phyloP scores from a whole-genome alignment of 2,329 filamentous ascomycete species.

The Albophoma yamanashiensis region DNA sequence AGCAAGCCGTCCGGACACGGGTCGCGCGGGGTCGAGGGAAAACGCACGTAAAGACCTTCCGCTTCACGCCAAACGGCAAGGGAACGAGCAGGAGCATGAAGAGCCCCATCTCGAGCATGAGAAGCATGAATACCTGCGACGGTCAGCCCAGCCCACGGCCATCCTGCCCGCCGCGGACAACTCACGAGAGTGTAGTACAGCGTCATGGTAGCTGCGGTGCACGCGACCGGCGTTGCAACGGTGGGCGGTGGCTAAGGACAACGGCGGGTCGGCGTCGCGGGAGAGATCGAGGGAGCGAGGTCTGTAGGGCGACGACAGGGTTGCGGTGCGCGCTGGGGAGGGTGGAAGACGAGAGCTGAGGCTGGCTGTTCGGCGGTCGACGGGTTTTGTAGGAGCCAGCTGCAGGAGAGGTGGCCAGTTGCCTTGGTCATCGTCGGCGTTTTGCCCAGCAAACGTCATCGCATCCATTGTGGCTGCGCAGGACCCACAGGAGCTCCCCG shows the following conservation, averaged over 20 bases:
- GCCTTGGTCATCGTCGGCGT: background rate
- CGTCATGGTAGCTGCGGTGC: constrained; percentile 35
- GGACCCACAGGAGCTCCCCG: constrained; percentile 3
- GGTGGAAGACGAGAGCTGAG: background rate
- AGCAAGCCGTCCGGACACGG: background rate
- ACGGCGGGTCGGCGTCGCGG: background rate
- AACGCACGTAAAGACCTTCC: constrained; percentile 69
- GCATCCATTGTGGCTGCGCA: constrained; percentile 14
- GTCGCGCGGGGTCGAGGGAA: background rate
- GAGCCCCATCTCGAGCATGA: constrained; percentile 73
- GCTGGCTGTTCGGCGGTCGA: background rate
- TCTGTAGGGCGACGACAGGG: background rate
- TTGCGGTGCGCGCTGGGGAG: background rate
- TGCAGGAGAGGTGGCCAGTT: constrained; percentile 19
- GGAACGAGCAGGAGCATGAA: constrained; percentile 76
- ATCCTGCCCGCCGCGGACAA: background rate
- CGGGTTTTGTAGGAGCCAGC: constrained; percentile 1
- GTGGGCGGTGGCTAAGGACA: background rate
- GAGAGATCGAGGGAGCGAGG: background rate
- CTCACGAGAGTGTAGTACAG: constrained; percentile 47
- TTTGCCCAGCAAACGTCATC: constrained; percentile 19
- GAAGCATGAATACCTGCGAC: constrained; percentile 66
- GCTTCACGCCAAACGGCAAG: constrained; percentile 75
- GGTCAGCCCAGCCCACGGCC: constrained; percentile 8
- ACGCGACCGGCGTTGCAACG: background rate